Conservation (phyloP, 2,329 filamentous ascomycete genomes). For the Fusarium bulbicola region DNA sequence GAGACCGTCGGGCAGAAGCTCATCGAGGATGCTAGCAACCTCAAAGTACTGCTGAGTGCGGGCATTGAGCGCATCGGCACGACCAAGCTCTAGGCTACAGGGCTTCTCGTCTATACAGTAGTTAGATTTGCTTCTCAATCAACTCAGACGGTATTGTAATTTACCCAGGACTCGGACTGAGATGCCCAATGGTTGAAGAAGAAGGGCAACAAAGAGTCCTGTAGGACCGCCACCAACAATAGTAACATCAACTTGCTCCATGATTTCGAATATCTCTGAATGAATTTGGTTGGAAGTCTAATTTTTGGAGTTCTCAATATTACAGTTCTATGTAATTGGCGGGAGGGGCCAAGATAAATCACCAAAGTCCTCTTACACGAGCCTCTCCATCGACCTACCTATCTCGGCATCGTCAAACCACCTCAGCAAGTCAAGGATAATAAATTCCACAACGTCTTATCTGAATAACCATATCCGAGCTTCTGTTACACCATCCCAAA, state of each 20-base stretch:
- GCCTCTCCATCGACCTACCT: not conserved
- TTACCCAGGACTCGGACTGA: constrained; percentile 52
- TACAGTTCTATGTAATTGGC: not conserved
- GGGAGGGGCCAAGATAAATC: not conserved
- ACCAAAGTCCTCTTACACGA: not conserved
- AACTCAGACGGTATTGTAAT: fast-evolving
- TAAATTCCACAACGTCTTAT: not conserved
- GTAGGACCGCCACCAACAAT: constrained; percentile 53
- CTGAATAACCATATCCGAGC: not conserved
- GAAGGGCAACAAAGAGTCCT: constrained; percentile 55
- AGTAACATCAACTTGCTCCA: constrained; percentile 11
- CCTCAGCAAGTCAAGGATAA: not conserved
- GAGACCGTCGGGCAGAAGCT: constrained; percentile 54
- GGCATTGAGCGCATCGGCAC: constrained; percentile 60
- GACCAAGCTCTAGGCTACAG: constrained; percentile 51
- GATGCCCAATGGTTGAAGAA: constrained; percentile 53
- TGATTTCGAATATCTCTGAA: not conserved
- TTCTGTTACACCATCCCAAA: not conserved
- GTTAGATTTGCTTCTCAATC: not conserved
- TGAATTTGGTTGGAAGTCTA: fast-evolving
- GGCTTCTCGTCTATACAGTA: constrained; percentile 49
- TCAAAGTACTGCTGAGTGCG: constrained; percentile 60
- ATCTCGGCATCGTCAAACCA: not conserved
- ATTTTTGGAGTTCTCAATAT: not conserved
- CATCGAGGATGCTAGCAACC: constrained; percentile 53